Evolutionary conservation across 2,329 filamentous ascomycete species (phyloP), one percentile per base, ranked within the genome.

Genomic region (Chaetomium sp.): DNA sequence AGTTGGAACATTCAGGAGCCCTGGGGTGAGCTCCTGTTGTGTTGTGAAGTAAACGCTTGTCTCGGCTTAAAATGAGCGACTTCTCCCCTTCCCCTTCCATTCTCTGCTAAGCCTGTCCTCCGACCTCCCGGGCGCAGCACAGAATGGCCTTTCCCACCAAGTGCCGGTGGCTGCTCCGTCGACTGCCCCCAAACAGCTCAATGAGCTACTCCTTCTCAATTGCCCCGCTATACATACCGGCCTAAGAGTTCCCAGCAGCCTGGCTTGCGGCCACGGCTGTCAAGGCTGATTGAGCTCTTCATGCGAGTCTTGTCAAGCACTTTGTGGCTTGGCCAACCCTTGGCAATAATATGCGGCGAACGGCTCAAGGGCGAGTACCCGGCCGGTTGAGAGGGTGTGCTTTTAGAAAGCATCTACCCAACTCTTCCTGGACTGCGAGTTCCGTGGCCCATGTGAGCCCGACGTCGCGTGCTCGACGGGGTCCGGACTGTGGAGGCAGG

Each of bases 181-280:
- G 29, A 50, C 45, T 23, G 51, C 27, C 50, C 35, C 21, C 50
- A 57, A 21, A 23, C 57, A 62, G 45, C 45, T 13, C 63, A 33
- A 31, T 35, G 56, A 62, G 33, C 58, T 68, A 35, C 57, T 65
- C 56, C 13, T 53, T n/a, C 19, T 25, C 23, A 56, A 63, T 27
- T 60, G 38, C 42, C 21, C 29, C 55, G 54, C 54, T 42, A 56
- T 60, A 63, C 58, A 67, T 62, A 62, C 64, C 58, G 63, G 56
- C 66, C 60, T 65, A 67, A 66, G 57, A 62, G 67, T 66, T 63
- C 51, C 65, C 33, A 35, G 61, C 62, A 54, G 57, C 56, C 47
- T 61, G 42, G 49, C 45, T 42, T 64, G 64, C 63, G 59, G 61
- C 55, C 29, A 57, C 25, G 50, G 57, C 58, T 27, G 60, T 57